Percentiles rank a stretch among this genome's conserved stretches.
Conservation (phyloP, 371 early-diverging fungal species). For the Paraphysoderma sedebokerense region DNA sequence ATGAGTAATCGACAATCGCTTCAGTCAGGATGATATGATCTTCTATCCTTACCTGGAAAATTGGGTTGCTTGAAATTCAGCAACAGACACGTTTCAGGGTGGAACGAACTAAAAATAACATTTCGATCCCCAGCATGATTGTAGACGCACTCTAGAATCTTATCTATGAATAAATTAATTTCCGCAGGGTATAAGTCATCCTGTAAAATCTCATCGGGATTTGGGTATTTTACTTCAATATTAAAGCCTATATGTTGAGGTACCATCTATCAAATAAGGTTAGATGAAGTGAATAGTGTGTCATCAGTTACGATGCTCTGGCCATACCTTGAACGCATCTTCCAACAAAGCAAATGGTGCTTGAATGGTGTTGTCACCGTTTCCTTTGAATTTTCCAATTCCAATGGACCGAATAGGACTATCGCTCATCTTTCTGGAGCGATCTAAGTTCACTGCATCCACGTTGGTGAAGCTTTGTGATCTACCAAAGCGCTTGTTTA, state of each 20-base stretch:
- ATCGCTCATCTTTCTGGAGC: no score
- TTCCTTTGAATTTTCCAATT: no score
- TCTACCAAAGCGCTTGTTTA: no score
- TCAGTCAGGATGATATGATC: no score
- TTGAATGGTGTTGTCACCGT: constrained; percentile 38
- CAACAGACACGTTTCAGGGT: constrained; percentile 73
- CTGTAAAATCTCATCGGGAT: constrained; percentile 67
- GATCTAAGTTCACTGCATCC: no score
- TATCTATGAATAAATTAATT: constrained; percentile 72
- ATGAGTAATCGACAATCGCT: no score
- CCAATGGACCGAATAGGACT: no score
- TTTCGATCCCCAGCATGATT: constrained; percentile 46
- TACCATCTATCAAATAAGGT: constrained; percentile 21
- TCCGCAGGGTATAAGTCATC: constrained; percentile 47
- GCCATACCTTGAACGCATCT: constrained; percentile 46
- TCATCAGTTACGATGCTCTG: background rate
- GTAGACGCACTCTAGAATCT: constrained; percentile 58
- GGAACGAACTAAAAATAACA: constrained; percentile 88
- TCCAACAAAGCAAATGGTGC: constrained; percentile 66
- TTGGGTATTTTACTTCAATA: constrained; percentile 94
- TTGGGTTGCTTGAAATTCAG: constrained; percentile 49
- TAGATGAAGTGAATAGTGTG: background rate
- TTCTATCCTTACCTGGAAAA: no score
- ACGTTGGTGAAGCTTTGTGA: no score
- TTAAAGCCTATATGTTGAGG: constrained; percentile 74